Evolutionary conservation across 768 basidiomycete species (phyloP).

Genomic region (Melanogaster broomeanus): DNA sequence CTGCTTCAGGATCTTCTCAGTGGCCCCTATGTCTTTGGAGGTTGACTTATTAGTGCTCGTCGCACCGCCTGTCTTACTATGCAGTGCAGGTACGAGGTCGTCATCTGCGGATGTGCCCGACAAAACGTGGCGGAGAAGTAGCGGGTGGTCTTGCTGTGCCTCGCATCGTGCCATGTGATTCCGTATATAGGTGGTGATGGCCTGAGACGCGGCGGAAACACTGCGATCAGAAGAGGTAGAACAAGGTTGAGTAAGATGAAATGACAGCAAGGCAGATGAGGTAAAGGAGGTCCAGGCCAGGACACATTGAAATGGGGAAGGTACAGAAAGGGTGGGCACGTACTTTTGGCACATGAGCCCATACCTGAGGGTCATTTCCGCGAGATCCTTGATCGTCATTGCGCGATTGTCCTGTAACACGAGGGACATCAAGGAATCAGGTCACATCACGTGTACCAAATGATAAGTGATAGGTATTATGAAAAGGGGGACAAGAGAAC

Average conservation of each 20-base stretch:
- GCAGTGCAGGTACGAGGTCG: constrained; percentile 68
- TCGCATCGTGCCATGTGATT: constrained; percentile 74
- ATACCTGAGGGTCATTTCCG: constrained; percentile 63
- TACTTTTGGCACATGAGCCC: constrained; percentile 80
- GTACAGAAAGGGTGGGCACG: constrained; percentile 29
- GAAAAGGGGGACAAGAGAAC: constrained; percentile 26
- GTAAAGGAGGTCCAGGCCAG: constrained; percentile 7
- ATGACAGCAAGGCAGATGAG: constrained; percentile 10
- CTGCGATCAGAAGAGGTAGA: constrained; percentile 36
- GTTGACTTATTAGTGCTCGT: constrained; percentile 37
- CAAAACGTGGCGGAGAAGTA: constrained; percentile 69
- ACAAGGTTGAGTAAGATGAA: constrained; percentile 10
- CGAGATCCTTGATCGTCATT: constrained; percentile 85
- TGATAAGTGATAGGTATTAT: constrained; percentile 14
- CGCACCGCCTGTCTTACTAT: constrained; percentile 72
- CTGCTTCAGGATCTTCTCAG: constrained; percentile 30
- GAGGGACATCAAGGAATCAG: constrained; percentile 11
- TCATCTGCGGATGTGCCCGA: constrained; percentile 76
- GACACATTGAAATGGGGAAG: constrained; percentile 15
- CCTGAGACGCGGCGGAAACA: constrained; percentile 76
- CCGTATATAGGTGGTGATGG: constrained; percentile 82
- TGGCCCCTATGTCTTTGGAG: constrained; percentile 10
- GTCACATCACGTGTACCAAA: constrained; percentile 17
- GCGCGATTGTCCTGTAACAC: constrained; percentile 68
- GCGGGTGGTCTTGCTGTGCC: constrained; percentile 67